Conservation (phyloP, 2,329 filamentous ascomycete genomes). For the Colletotrichum cereale region DNA sequence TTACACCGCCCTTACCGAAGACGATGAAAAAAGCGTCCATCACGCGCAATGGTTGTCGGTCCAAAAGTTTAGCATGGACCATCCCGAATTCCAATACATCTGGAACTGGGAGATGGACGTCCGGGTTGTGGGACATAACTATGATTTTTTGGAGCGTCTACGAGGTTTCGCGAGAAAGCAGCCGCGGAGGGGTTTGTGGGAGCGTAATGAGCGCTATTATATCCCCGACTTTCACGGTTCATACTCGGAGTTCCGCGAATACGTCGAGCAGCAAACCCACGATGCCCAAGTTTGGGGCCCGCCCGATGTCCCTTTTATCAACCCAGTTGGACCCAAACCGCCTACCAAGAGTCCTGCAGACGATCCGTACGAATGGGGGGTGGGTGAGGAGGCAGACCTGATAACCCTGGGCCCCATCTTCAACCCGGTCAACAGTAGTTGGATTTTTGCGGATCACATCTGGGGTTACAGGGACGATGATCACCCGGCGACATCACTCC, state of each 20-base stretch:
- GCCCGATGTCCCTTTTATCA: conserved; percentile 68
- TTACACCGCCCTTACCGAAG: conserved; percentile 81
- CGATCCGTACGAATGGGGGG: conserved; percentile 80
- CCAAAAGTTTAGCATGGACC: conserved; percentile 80
- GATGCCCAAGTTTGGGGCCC: conserved; percentile 77
- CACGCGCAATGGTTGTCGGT: conserved; percentile 77
- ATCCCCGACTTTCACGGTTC: conserved; percentile 76
- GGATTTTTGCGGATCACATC: conserved; percentile 77
- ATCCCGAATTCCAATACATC: conserved; percentile 83
- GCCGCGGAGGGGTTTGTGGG: conserved; percentile 80
- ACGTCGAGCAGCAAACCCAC: conserved; percentile 67
- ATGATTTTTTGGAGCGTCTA: conserved; percentile 79
- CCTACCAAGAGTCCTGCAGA: conserved; percentile 67
- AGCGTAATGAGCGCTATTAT: conserved; percentile 79
- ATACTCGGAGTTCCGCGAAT: conserved; percentile 74
- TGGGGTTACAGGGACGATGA: conserved; percentile 73
- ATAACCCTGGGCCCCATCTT: conserved; percentile 83
- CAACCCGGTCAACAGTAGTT: conserved; percentile 77
- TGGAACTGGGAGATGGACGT: conserved; percentile 94
- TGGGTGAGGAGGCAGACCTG: conserved; percentile 80
- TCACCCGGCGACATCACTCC: conserved; percentile 64
- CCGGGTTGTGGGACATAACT: conserved; percentile 83
- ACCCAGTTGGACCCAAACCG: conserved; percentile 73
- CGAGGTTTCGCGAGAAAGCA: conserved; percentile 73
- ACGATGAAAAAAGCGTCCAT: conserved; percentile 64